phyloP scores from a whole-genome alignment of 352 stramenopile species.

The Halophytophthora batemanensis region DNA sequence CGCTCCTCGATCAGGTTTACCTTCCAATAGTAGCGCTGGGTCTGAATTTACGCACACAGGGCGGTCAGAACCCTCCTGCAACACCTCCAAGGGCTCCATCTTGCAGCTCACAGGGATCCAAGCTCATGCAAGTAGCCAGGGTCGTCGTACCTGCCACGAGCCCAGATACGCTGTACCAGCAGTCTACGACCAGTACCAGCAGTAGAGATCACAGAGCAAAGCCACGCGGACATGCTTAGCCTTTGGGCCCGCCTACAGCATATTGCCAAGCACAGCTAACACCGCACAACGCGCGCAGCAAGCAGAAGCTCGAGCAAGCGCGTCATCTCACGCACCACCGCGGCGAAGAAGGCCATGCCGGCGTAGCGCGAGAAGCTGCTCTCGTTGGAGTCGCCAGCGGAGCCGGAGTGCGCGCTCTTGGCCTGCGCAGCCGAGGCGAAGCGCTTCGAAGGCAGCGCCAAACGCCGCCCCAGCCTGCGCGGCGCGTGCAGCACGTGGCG shows the following conservation, averaged over 20 bases:
- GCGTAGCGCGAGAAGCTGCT: slow-evolving; percentile 76
- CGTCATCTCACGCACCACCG: slow-evolving; percentile 49
- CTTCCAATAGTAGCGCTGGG: slow-evolving; percentile 88
- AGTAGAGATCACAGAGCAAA: neutral
- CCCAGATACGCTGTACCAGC: slow-evolving; percentile 74
- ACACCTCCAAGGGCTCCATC: neutral
- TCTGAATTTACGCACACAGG: slow-evolving; percentile 30
- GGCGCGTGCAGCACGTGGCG: slow-evolving; percentile 13
- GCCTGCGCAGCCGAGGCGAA: slow-evolving; percentile 27
- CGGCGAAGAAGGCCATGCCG: slow-evolving; percentile 81
- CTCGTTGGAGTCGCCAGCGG: slow-evolving; percentile 39
- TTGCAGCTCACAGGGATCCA: neutral
- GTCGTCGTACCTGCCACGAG: slow-evolving; percentile 60
- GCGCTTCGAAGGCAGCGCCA: slow-evolving; percentile 19
- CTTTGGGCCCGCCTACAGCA: neutral
- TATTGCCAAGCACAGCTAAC: neutral
- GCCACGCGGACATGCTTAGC: no score
- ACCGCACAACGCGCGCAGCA: neutral
- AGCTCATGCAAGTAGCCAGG: neutral
- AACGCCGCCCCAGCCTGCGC: slow-evolving; percentile 9
- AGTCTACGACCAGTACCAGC: slow-evolving; percentile 29
- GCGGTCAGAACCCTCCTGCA: neutral
- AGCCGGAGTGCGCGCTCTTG: slow-evolving; percentile 2
- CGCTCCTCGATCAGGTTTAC: slow-evolving; percentile 83
- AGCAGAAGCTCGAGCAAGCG: neutral